Base-by-base conservation (phyloP, 2,329 filamentous ascomycete genomes). In the Aspergillus sp. region DNA sequence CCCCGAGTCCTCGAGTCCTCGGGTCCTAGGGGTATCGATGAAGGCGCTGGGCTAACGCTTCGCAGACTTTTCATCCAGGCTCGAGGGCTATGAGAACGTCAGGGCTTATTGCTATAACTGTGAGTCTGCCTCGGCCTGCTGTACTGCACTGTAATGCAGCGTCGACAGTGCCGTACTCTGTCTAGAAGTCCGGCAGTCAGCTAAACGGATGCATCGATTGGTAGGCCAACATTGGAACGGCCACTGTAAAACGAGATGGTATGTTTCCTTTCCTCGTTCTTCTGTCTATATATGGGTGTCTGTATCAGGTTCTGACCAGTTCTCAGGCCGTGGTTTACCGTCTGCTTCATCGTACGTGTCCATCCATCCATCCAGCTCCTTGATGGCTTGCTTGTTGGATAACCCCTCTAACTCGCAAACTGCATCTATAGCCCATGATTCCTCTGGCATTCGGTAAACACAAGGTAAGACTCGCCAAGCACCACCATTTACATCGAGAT, bases 31-130 rank as follows among this genome's bases (percentile, higher is more conserved):
- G 28, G 3, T 30, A 13, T 11, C 13, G n/a, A 19, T 30, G 28
- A 16, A 10, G 8, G 17, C 8, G 5, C 10, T 30, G 15, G 33
- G 36, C 45, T 36, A 51, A 41, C 8, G 39, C 22, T 33, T 5
- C 32, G 29, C 39, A 66, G 63, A 67, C 37, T 66, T 67, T 42
- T 59, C 61, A 2, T 61, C 55, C 24, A 56, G 52, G 40, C 52
- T 67, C 15, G 49, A 64, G 41, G 63, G 62, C n/a, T 66, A 64
- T 33, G 62, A 66, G 42, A 50, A 63, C 34, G 57, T 64, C 20
- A 59, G 61, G 29, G 63, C 63, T 26, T 63, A 64, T 43, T 67
- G 63, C 37, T 57, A 63, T 32, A 67, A 67, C 38, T 67, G 63
- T 60, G 40, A 47, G 58, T 45, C 24, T 22, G 24, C 25, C 10